These are phyloP conservation scores for Pythium utonaiense DNA, from an alignment of 352 stramenopile genomes.

Conservation along the genomic window DNA sequence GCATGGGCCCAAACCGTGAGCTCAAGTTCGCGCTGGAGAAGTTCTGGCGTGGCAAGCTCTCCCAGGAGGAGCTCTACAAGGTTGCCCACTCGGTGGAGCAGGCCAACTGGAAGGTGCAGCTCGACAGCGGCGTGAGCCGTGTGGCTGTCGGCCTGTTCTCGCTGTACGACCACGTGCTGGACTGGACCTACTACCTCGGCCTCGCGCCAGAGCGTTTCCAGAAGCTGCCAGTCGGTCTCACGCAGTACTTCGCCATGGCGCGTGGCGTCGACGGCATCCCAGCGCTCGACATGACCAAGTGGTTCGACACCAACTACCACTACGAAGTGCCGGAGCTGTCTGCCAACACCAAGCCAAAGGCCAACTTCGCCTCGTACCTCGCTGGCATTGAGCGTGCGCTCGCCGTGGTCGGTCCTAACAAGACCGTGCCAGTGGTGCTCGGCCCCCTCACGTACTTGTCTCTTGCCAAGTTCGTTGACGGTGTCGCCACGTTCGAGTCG, in stretches of 20 bases:
- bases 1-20: conserved; percentile 91
- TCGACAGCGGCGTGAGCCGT: conserved; percentile 64
- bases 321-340: conserved; percentile 92
- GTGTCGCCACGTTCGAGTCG: conserved; percentile 49
- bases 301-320: conserved; percentile 95
- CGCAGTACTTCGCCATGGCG: conserved; percentile 90
- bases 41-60: conserved; percentile 87
- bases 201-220: conserved; percentile 76
- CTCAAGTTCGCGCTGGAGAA: conserved; percentile 94
- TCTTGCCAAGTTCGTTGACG: conserved; percentile 80
- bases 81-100: conserved; percentile 77
- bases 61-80: conserved; percentile 72
- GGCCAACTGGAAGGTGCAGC: conserved; percentile 84
- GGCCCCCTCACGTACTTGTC: conserved; percentile 81
- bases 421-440: conserved; percentile 78
- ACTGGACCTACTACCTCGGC: conserved; percentile 84
- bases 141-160: conserved; percentile 88
- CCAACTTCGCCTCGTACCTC: conserved; percentile 83
- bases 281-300: conserved; percentile 94
- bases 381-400: conserved; percentile 74
- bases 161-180: conserved; percentile 91
- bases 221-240: conserved; percentile 46
- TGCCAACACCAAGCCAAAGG: conserved; percentile 54
- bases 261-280: conserved; percentile 86
- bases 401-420: conserved; percentile 71